These are phyloP conservation scores for Penstemon newberryi DNA, from an alignment of 257 asterid genomes.

Conservation along the genomic window DNA sequence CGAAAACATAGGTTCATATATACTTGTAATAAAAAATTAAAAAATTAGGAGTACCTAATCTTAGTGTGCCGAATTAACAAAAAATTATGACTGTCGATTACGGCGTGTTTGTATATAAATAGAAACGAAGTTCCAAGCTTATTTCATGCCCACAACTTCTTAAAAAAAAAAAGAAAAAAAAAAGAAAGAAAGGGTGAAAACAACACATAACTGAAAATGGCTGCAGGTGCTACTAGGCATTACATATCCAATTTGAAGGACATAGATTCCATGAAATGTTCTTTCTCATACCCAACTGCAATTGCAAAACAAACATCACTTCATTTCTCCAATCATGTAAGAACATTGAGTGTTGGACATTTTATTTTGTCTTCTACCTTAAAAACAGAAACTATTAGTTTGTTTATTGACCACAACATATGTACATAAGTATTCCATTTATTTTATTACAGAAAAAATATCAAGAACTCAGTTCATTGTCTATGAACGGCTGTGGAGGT, in stretches of 20 bases:
- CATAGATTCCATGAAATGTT: slow-evolving; percentile 41
- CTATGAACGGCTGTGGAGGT: slow-evolving; percentile 70
- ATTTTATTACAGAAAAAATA: slow-evolving; percentile 38
- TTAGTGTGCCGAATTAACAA: no score
- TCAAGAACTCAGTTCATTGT: slow-evolving; percentile 46
- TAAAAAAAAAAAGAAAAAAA: no score
- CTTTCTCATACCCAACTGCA: slow-evolving; percentile 40
- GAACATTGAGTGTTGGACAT: neutral
- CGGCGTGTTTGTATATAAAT: no score
- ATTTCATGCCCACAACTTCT: no score
- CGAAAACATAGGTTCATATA: no score
- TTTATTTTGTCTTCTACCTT: slow-evolving; percentile 1
- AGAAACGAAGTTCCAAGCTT: no score
- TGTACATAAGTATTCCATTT: neutral
- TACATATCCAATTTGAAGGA: slow-evolving; percentile 46
- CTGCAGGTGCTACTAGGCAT: neutral
- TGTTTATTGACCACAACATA: neutral
- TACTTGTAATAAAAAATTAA: no score
- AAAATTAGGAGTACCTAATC: no score
- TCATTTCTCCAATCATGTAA: slow-evolving; percentile 45
- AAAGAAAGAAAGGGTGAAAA: no score
- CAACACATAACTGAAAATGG: no score
- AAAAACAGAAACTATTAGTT: slow-evolving; percentile 2
- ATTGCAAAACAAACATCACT: slow-evolving; percentile 38
- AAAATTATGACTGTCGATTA: no score